phyloP scores from a whole-genome alignment of 352 stramenopile genomes.

The Pythium folliculosum region DNA sequence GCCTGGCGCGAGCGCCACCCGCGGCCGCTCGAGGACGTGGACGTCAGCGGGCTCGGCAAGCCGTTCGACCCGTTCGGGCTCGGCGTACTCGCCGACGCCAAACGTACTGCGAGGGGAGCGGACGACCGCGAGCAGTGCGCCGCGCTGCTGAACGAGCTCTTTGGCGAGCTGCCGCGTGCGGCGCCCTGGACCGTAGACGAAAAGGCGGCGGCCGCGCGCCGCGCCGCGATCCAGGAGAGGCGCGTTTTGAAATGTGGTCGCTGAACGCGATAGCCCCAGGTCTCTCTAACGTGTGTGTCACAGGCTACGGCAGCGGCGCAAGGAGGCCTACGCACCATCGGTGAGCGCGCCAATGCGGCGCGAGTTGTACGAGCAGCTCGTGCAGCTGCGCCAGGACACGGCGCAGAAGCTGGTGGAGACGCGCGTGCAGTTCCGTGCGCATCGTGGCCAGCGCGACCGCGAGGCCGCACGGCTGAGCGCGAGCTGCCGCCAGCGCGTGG shows the following conservation, averaged over 20 bases:
- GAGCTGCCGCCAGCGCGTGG: constrained; percentile 51
- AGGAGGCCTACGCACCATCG: constrained; percentile 1
- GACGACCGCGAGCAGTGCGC: background rate
- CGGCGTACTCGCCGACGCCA: background rate
- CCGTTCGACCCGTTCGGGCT: constrained; percentile 27
- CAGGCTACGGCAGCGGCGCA: constrained; percentile 13
- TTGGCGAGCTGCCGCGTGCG: constrained; percentile 3
- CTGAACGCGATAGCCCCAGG: no score
- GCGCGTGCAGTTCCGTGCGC: constrained; percentile 17
- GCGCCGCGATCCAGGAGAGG: constrained; percentile 23
- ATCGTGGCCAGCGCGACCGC: constrained; percentile 23
- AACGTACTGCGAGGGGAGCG: background rate
- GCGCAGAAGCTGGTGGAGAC: constrained; percentile 27
- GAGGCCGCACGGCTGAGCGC: constrained; percentile 29
- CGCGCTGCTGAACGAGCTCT: constrained; percentile 2
- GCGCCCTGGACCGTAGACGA: background rate
- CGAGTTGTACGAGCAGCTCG: constrained; percentile 49
- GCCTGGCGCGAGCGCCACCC: constrained; percentile 36
- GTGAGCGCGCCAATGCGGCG: constrained; percentile 28
- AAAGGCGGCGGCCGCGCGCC: constrained; percentile 10
- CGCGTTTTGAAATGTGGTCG: background rate
- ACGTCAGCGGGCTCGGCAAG: constrained; percentile 11
- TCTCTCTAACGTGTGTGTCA: background rate
- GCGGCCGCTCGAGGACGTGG: constrained; percentile 19
- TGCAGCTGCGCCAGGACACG: constrained; percentile 35